Evolutionary conservation across 305 asterid species (phyloP).

Genomic region (Fraxinus albicans): DNA sequence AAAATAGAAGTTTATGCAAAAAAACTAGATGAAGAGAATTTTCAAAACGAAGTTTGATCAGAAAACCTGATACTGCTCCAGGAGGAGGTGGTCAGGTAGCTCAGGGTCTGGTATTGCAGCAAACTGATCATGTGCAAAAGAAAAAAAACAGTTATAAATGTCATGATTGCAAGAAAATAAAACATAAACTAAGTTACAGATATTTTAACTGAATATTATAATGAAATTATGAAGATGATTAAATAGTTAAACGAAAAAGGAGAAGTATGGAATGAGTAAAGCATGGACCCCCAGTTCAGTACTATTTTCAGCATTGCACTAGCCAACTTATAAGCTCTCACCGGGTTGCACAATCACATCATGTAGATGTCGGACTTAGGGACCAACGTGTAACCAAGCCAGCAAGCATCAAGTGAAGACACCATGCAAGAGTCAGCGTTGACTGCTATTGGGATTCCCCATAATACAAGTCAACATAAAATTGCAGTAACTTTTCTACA

Average conservation of each 20-base stretch:
- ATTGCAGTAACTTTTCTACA: background rate
- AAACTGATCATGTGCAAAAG: conserved; percentile 50
- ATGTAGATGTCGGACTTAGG: background rate
- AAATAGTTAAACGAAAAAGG: background rate
- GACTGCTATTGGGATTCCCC: background rate
- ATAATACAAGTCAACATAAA: background rate
- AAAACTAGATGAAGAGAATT: conserved; percentile 13
- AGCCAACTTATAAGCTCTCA: background rate
- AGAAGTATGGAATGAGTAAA: background rate
- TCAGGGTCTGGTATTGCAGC: conserved; percentile 84
- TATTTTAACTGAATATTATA: conserved; percentile 3
- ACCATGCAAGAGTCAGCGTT: background rate
- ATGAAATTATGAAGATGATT: background rate
- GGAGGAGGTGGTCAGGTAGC: conserved; percentile 90
- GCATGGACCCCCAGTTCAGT: background rate
- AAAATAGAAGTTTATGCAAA: conserved; percentile 14
- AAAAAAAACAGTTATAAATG: conserved; percentile 4
- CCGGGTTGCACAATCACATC: background rate
- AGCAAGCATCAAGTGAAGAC: background rate
- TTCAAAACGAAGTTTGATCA: conserved; percentile 15
- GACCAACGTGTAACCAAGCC: background rate
- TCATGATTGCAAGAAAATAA: background rate
- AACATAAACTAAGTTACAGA: background rate
- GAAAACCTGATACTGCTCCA: conserved; percentile 94
- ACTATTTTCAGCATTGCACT: background rate